These are phyloP conservation scores for Trichoderma hamatum DNA, from an alignment of 2,329 filamentous ascomycete genomes.

Conservation along the genomic window DNA sequence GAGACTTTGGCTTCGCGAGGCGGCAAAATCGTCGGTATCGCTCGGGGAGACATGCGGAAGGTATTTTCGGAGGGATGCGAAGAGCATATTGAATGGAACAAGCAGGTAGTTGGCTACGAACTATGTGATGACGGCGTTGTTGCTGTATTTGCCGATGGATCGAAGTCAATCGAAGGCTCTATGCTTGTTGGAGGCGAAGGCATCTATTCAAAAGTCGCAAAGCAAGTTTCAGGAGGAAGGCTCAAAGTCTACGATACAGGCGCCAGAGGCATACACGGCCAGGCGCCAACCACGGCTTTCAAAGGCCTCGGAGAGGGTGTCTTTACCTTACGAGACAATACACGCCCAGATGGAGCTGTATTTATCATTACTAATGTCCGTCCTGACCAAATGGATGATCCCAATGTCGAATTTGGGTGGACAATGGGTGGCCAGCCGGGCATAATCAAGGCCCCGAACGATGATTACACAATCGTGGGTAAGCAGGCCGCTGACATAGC, in stretches of 20 bases:
- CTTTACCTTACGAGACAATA: slow-evolving; percentile 56
- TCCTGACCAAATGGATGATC: slow-evolving; percentile 60
- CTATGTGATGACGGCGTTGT: slow-evolving; percentile 56
- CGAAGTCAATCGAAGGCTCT: slow-evolving; percentile 59
- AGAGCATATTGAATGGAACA: slow-evolving; percentile 56
- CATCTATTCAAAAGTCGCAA: slow-evolving; percentile 62
- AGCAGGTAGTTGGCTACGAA: slow-evolving; percentile 62
- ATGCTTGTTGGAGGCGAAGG: slow-evolving; percentile 66
- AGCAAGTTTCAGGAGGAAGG: slow-evolving; percentile 59
- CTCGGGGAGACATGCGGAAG: slow-evolving; percentile 64
- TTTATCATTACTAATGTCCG: slow-evolving; percentile 67
- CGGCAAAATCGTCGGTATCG: slow-evolving; percentile 63
- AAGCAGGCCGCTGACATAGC: slow-evolving; percentile 60
- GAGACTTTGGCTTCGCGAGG: slow-evolving; percentile 53
- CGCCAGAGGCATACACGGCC: slow-evolving; percentile 66
- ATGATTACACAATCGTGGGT: slow-evolving; percentile 62
- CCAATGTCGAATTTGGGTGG: slow-evolving; percentile 62
- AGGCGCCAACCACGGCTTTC: slow-evolving; percentile 65
- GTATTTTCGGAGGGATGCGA: slow-evolving; percentile 62
- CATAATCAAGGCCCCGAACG: slow-evolving; percentile 59
- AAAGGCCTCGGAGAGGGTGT: slow-evolving; percentile 65
- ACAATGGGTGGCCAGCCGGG: slow-evolving; percentile 63
- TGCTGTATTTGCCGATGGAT: slow-evolving; percentile 62
- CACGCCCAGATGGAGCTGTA: slow-evolving; percentile 49
- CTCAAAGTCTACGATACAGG: slow-evolving; percentile 67